A percentile compares a stretch with the other conserved stretches of the same genome.
Evolutionary conservation across 2,329 filamentous ascomycete species (phyloP).

Genomic region (Helminthosporium solani): DNA sequence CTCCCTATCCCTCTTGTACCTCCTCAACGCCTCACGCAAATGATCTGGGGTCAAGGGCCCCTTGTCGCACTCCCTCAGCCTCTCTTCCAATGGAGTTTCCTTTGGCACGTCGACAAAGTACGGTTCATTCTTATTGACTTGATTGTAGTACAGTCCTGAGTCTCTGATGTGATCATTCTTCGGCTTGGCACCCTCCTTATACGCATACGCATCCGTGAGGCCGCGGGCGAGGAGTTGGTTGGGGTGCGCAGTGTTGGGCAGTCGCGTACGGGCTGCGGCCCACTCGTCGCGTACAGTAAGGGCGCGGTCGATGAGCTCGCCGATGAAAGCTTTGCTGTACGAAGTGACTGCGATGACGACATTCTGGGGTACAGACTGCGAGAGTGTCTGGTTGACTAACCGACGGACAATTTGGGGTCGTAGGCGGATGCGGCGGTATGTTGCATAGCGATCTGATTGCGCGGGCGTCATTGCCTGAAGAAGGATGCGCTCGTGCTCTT

Average conservation of each 20-base stretch:
- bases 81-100: conserved; percentile 26
- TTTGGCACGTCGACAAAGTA: conserved; percentile 32
- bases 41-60: conserved; percentile 72
- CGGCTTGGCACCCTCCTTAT: conserved; percentile 33
- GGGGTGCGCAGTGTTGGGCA: conserved; percentile 33
- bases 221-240: conserved; percentile 26
- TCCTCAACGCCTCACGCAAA: conserved; percentile 68
- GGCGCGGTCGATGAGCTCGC: conserved; percentile 72
- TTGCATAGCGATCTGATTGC: conserved; percentile 69
- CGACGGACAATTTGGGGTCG: conserved; percentile 68
- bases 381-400: conserved; percentile 78
- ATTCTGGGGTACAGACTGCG: conserved; percentile 72
- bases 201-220: conserved; percentile 30
- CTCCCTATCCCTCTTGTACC: conserved; percentile 64
- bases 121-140: conserved; percentile 22
- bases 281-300: conserved; percentile 71
- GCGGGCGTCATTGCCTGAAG: conserved; percentile 64
- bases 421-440: conserved; percentile 69
- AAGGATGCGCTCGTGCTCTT: conserved; percentile 65
- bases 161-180: conserved; percentile 28
- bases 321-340: conserved; percentile 74
- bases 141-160: conserved; percentile 26
- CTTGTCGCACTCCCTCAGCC: conserved; percentile 40
- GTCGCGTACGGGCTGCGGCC: conserved; percentile 52
- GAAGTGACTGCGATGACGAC: conserved; percentile 75